Evolutionary conservation across 257 asterid genomes (phyloP).

Genomic region (Primulina tabacum): DNA sequence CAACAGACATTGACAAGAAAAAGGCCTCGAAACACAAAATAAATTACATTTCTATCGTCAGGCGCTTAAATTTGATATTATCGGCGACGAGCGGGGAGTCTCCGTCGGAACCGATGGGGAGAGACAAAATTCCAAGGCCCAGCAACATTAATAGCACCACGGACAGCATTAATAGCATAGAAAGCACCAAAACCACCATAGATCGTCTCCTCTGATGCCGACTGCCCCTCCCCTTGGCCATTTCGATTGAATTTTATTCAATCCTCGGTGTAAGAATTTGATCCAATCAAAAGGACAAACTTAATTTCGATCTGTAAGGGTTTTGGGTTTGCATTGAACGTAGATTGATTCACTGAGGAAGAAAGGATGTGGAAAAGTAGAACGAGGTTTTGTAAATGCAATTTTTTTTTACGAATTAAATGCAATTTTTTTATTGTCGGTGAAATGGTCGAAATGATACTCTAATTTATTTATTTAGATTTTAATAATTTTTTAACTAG

Average conservation of each 20-base stretch:
- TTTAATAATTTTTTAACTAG: too few relatives aligned
- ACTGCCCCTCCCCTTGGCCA: slow-evolving; percentile 57
- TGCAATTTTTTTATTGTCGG: too few relatives aligned
- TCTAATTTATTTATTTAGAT: too few relatives aligned
- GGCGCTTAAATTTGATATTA: slow-evolving; percentile 65
- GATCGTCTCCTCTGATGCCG: slow-evolving; percentile 71
- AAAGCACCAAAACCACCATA: slow-evolving; percentile 56
- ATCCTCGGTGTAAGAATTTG: background rate
- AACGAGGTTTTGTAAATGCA: background rate
- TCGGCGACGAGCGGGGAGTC: slow-evolving; percentile 36
- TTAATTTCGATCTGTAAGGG: background rate
- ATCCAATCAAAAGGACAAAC: background rate
- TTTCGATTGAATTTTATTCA: background rate
- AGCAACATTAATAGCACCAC: slow-evolving; percentile 72
- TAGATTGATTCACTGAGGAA: background rate
- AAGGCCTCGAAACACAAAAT: background rate
- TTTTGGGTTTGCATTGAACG: background rate
- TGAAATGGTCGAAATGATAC: too few relatives aligned
- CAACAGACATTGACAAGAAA: background rate
- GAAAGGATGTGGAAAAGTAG: background rate
- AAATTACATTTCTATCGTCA: slow-evolving; percentile 40
- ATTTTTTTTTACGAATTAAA: too few relatives aligned
- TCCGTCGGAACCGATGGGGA: slow-evolving; percentile 58
- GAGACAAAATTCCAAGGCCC: slow-evolving; percentile 75
- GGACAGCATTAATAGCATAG: slow-evolving; percentile 68